Conservation (phyloP, 495 filamentous ascomycete genomes). For the Podospora didyma region DNA sequence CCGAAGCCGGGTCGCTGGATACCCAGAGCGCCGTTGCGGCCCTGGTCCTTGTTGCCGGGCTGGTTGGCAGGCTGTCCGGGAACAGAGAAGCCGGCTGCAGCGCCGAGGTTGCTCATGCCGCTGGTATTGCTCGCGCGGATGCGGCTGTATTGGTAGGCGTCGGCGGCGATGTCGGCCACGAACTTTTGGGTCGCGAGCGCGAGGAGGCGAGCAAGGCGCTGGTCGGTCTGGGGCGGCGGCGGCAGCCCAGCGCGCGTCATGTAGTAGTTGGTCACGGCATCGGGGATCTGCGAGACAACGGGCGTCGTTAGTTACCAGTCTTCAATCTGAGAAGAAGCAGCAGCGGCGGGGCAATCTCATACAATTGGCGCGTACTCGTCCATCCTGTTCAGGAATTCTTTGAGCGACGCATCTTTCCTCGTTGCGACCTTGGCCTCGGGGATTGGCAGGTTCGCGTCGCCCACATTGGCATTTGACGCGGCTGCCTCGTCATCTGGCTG, state of each 20-base stretch:
- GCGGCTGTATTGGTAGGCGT: constrained; percentile 94
- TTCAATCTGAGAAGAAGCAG: neutral
- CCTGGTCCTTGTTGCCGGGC: constrained; percentile 54
- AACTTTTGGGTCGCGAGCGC: constrained; percentile 97
- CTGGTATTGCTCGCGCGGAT: constrained; percentile 89
- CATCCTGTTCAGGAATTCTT: constrained; percentile 92
- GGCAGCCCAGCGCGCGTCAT: constrained; percentile 92
- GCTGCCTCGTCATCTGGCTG: neutral
- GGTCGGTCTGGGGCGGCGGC: constrained; percentile 79
- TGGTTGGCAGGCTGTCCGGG: constrained; percentile 54
- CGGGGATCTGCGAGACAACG: constrained; percentile 72
- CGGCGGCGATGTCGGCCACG: constrained; percentile 92
- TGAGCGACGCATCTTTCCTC: constrained; percentile 85
- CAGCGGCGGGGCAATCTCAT: constrained; percentile 31
- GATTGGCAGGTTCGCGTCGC: constrained; percentile 1
- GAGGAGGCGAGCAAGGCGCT: constrained; percentile 84
- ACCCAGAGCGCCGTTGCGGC: constrained; percentile 65
- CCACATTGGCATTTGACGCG: neutral
- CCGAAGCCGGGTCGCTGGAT: constrained; percentile 90
- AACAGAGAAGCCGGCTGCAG: constrained; percentile 66
- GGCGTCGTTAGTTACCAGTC: constrained; percentile 5
- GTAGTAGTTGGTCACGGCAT: constrained; percentile 97
- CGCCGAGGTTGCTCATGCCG: constrained; percentile 79
- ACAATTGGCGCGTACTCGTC: constrained; percentile 98
- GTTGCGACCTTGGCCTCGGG: constrained; percentile 51